phyloP scores from a whole-genome alignment of 2,329 filamentous ascomycete genomes.

The Diaporthe ampelina region DNA sequence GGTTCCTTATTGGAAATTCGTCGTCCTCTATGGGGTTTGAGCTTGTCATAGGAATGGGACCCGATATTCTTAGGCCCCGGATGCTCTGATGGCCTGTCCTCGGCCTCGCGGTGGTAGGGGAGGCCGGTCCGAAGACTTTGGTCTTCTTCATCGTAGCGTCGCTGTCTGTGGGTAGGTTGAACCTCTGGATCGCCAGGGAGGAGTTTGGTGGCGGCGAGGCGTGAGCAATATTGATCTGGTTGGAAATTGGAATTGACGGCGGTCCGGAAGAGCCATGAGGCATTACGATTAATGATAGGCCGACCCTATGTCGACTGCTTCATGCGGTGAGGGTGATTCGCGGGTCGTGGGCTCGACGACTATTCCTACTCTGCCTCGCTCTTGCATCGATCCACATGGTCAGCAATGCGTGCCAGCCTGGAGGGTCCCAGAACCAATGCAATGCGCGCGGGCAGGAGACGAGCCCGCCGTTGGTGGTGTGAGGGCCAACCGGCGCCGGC shows the following conservation, averaged over 20 bases:
- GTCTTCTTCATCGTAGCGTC: conserved; percentile 40
- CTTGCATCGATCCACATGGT: conserved; percentile 48
- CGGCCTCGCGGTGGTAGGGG: conserved; percentile 55
- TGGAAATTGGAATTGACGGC: conserved; percentile 43
- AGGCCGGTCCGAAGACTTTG: conserved; percentile 40
- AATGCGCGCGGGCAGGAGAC: conserved; percentile 36
- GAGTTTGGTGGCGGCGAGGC: conserved; percentile 29
- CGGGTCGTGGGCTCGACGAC: conserved; percentile 27
- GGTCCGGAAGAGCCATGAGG: conserved; percentile 47
- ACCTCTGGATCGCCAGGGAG: conserved; percentile 24
- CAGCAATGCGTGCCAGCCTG: conserved; percentile 47
- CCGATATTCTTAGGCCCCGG: conserved; percentile 70
- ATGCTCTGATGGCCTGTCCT: conserved; percentile 62
- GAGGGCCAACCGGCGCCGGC: conserved; percentile 41
- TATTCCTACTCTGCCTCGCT: conserved; percentile 41
- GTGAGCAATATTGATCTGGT: conserved; percentile 31
- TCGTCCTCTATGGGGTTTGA: conserved; percentile 61
- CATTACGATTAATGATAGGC: conserved; percentile 41
- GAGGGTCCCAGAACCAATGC: conserved; percentile 30
- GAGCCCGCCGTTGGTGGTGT: conserved; percentile 38
- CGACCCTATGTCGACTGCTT: conserved; percentile 42
- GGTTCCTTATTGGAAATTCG: conserved; percentile 66
- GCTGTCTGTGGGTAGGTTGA: conserved; percentile 26
- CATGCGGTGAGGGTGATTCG: conserved; percentile 44
- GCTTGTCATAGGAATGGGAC: conserved; percentile 68